phyloP scores from a whole-genome alignment of 2,329 filamentous ascomycete species.

The Phialocephala sp. region DNA sequence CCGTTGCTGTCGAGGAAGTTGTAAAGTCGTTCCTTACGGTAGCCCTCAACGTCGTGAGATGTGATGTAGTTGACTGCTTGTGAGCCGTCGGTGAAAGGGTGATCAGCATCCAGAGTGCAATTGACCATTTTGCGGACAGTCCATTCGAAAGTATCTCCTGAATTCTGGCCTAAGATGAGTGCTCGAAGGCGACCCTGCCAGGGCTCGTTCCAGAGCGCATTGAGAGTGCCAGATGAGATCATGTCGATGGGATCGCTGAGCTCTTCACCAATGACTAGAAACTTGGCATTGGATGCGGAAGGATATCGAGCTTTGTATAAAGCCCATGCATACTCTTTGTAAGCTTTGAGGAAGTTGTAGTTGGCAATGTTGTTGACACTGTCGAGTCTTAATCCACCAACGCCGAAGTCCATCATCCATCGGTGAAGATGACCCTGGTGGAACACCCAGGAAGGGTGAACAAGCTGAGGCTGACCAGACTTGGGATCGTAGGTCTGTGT shows the following conservation, averaged over 20 bases:
- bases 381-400: conserved; percentile 30
- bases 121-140: conserved; percentile 31
- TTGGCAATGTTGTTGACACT: conserved; percentile 32
- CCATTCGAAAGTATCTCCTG: conserved; percentile 22
- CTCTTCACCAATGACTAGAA: conserved; percentile 33
- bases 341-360: conserved; percentile 29
- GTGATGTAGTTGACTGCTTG: conserved; percentile 32
- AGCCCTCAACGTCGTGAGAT: conserved; percentile 30
- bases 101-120: conserved; percentile 25
- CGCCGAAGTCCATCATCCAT: conserved; percentile 30
- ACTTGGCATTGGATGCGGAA: conserved; percentile 24
- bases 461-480: conserved; percentile 16
- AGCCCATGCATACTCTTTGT: conserved; percentile 29
- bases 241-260: conserved; percentile 29
- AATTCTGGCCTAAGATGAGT: conserved; percentile 19
- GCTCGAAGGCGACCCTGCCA: conserved; percentile 28
- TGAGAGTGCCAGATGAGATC: conserved; percentile 21
- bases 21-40: conserved; percentile 27
- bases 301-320: conserved; percentile 22
- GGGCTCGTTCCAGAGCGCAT: conserved; percentile 31
- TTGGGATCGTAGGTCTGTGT: conserved; percentile 27
- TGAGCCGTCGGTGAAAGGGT: conserved; percentile 29
- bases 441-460: conserved; percentile 29
- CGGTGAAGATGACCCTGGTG: conserved; percentile 28
- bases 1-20: conserved; percentile 26